Base-by-base conservation (phyloP, 495 filamentous ascomycete genomes). In the Parmelia sp. region DNA sequence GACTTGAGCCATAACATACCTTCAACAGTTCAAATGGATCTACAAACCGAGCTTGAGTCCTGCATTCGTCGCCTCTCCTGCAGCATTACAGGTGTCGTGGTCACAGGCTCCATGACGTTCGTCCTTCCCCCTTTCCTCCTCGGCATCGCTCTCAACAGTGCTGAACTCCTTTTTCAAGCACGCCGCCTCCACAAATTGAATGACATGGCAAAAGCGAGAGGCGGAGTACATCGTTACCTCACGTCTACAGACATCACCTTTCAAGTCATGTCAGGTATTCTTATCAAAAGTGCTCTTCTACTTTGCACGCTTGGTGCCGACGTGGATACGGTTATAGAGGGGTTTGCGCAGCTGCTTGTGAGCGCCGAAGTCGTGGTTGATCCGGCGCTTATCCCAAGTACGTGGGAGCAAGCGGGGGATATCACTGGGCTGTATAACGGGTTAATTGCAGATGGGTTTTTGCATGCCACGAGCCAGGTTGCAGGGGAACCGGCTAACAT, bases 1-100 rank as follows among this genome's bases (percentile, higher is more conserved):
- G 44, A 10, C 44, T 47, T 47, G 44, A 47, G 44, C 44, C 21
- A 47, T 17, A 8, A 23, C 44, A 47, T 47, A 23, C 44, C 44
- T 23, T 23, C 44, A 23, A 23, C 44, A 23, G 44, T 7, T 47
- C 9, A 19, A 47, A 2, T 17, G 44, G 44, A 47, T n/a, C 44
- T 47, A 23, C 44, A n/a, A 47, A 47, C n/a, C 9, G 44, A 47
- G 44, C 44, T 47, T 23, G 44, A 47, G 21, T 23, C 21, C 44
- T 47, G 44, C 44, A 47, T 47, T n/a, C 44, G 44, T 47, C 44
- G 44, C 44, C 44, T 47, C 44, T 47, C 44, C 44, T n/a, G 44
- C 44, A 47, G 44, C 44, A 47, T 47, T 47, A 47, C 44, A 47
- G 44, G 44, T 23, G 44, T 47, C 44, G 44, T 47, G 23, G 44